Evolutionary conservation across 352 stramenopile genomes (phyloP).

Genomic region (Phytopythium montanum): DNA sequence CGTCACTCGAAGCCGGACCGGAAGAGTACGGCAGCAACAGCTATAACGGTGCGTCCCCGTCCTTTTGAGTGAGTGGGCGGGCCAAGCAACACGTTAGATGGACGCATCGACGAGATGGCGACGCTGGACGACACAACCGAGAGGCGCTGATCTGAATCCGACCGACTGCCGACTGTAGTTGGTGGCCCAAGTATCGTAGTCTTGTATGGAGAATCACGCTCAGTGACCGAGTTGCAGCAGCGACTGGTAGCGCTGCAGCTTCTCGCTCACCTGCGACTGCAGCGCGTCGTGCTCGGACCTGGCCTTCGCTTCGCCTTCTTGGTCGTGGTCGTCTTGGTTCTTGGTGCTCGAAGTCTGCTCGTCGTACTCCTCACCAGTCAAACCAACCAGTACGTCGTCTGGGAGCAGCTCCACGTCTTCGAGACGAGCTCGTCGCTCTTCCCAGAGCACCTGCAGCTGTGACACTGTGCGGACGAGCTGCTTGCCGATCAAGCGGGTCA

Average conservation of each 20-base stretch:
- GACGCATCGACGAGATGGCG: background rate
- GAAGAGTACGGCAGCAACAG: slow-evolving; percentile 33
- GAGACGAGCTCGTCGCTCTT: slow-evolving; percentile 26
- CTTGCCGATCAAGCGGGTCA: slow-evolving; percentile 57
- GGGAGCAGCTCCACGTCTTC: slow-evolving; percentile 5
- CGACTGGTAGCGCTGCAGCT: slow-evolving; percentile 30
- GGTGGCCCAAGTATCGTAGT: background rate
- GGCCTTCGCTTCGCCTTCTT: slow-evolving; percentile 6
- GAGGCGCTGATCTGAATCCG: background rate
- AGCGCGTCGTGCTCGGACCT: slow-evolving; percentile 33
- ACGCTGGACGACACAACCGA: background rate
- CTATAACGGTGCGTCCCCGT: slow-evolving; percentile 7
- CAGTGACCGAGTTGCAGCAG: background rate
- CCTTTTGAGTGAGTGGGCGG: slow-evolving; percentile 4
- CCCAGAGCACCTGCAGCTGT: slow-evolving; percentile 49
- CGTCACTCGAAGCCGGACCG: slow-evolving; percentile 10
- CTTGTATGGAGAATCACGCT: background rate
- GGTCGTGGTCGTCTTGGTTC: background rate
- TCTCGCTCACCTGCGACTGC: slow-evolving; percentile 31
- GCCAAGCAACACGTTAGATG: slow-evolving; percentile 2
- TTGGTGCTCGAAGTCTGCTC: background rate
- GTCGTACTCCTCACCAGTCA: background rate
- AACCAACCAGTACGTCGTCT: slow-evolving; percentile 2
- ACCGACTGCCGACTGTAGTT: background rate
- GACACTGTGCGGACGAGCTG: slow-evolving; percentile 69